These are phyloP conservation scores for Ocimum tenuiflorum DNA, from an alignment of 257 asterid genomes.

Conservation along the genomic window DNA sequence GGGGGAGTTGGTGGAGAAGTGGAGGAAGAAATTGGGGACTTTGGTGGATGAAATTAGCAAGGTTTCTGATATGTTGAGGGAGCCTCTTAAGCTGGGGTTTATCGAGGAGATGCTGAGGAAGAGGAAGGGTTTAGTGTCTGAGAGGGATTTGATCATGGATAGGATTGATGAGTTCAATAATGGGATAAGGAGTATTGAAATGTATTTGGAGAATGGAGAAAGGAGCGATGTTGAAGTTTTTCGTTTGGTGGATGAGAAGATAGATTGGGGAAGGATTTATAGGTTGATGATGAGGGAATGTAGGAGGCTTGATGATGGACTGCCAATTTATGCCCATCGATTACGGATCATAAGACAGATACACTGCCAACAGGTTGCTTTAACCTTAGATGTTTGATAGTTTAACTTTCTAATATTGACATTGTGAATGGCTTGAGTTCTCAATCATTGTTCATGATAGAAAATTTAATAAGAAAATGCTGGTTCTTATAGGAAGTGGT, in stretches of 20 bases:
- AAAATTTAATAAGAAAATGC: not conserved
- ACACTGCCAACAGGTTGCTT: conserved; percentile 53
- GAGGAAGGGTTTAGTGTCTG: conserved; percentile 36
- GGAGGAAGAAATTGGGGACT: conserved; percentile 33
- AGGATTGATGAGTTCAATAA: conserved; percentile 58
- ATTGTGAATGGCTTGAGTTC: not conserved
- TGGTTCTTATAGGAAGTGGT: not conserved
- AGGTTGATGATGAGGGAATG: conserved; percentile 66
- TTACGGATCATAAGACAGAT: conserved; percentile 44
- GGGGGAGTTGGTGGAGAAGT: conserved; percentile 39
- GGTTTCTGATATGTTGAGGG: not conserved
- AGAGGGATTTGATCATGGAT: conserved; percentile 39
- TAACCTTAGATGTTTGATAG: not conserved
- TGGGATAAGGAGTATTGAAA: conserved; percentile 41
- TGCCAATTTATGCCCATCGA: conserved; percentile 65
- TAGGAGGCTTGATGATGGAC: conserved; percentile 71
- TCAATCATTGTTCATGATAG: not conserved
- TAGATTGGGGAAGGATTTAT: conserved; percentile 57
- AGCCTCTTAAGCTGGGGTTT: not conserved
- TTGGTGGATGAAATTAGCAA: conserved; percentile 24
- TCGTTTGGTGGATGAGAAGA: conserved; percentile 28
- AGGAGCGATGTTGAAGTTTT: conserved; percentile 23
- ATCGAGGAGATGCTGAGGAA: conserved; percentile 20
- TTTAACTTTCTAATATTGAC: not conserved
- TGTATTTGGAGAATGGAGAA: conserved; percentile 41